phyloP scores from a whole-genome alignment of 495 filamentous ascomycete genomes.

The Tuber borchii region DNA sequence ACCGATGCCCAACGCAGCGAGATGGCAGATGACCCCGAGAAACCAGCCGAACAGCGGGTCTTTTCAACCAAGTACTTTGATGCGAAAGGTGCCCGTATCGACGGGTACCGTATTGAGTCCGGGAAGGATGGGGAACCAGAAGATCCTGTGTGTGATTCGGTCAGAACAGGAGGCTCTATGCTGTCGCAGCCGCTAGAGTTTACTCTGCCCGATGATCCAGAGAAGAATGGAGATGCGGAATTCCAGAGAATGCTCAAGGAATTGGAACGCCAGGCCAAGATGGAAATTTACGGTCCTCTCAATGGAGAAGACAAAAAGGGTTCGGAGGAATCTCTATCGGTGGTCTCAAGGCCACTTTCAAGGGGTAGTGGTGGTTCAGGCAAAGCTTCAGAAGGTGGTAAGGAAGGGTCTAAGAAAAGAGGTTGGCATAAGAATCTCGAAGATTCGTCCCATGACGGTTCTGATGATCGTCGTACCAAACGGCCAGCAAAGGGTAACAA shows the following conservation, averaged over 20 bases:
- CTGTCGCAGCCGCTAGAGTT: conserved; percentile 28
- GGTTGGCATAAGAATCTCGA: conserved; percentile 3
- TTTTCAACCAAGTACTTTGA: conserved; percentile 38
- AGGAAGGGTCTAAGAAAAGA: neutral
- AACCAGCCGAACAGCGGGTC: conserved; percentile 12
- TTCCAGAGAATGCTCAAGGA: conserved; percentile 2
- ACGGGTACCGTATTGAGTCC: conserved; percentile 15
- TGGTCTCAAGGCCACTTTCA: neutral
- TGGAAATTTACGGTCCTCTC: neutral
- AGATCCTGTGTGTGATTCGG: conserved; percentile 32
- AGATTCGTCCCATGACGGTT: neutral
- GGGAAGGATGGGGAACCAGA: conserved; percentile 24
- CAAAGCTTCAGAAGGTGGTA: neutral
- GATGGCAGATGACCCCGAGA: conserved; percentile 5
- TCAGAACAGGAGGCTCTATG: conserved; percentile 37
- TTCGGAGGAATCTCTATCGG: neutral
- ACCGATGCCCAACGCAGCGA: conserved; percentile 23
- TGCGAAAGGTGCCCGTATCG: conserved; percentile 30
- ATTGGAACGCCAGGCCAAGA: neutral
- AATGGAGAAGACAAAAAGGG: neutral
- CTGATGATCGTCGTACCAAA: neutral
- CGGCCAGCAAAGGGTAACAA: neutral
- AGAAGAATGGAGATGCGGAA: conserved; percentile 26
- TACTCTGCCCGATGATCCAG: conserved; percentile 19
- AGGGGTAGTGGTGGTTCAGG: neutral